Evolutionary conservation across 2,329 filamentous ascomycete genomes (phyloP), one percentile per base, ranked within the genome.

Genomic region (Leptographium procerum): DNA sequence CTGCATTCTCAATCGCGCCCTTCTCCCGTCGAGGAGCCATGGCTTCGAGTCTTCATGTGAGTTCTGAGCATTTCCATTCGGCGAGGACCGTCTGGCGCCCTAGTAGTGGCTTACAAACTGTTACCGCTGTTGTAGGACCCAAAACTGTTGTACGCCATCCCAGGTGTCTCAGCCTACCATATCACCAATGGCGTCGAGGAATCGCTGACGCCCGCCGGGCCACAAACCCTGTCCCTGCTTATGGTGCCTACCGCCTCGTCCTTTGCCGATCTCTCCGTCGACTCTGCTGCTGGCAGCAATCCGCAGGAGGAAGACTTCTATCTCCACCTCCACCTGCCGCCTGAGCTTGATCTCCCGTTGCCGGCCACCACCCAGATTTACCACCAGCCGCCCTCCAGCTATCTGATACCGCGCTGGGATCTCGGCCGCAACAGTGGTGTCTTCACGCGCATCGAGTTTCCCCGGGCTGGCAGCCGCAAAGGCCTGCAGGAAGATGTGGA

Each of bases 311-410:
- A 96, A 69, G 94, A 97, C 76, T 97, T 96, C 75, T 97, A 97
- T 71, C 84, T 99, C 6, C 92, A 97, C 71, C 83, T 99, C 28
- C 91, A 96, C 67, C 84, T 97, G 11, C 91, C 92, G 16, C 92
- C 92, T 24, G 92, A 96, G 77, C 84, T 99, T 65, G 92, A 97
- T 66, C 82, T 97, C 7, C 89, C 94, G 7, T 80, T 97, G 16
- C 94, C 94, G 14, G 92, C 92, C 22, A 97, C 91, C 0, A 97
- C 94, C 0, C 92, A 97, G 71, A 94, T 99, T 70, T 97, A 96
- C 74, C 91, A 96, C 71, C 90, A 97, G 73, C 91, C 91, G 8
- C 92, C 92, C 0, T 84, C 80, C 63, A 95, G 89, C 76, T 97
- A 97, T 69, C 78, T 97, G 52, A 96, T 99, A 62, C 94, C 94